Evolutionary conservation across 495 filamentous ascomycete species (phyloP).

Genomic region (Penicillium steckii): DNA sequence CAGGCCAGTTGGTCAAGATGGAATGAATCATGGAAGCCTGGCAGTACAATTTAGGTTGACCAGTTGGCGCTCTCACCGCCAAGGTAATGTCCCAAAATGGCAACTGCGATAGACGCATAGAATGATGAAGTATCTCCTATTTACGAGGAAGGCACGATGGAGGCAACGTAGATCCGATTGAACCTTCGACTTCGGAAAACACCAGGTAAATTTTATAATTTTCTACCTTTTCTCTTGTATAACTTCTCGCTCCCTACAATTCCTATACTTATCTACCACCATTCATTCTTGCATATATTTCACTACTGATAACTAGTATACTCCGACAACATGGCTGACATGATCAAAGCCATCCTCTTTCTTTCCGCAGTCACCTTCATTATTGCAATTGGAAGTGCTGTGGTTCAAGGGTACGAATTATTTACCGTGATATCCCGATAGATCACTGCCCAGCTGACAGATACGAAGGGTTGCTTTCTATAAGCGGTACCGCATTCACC

Average conservation of each 20-base stretch:
- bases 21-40: background rate
- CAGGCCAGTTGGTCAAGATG: no score
- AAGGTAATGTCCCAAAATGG: no score
- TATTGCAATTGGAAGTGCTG: slow-evolving; percentile 10
- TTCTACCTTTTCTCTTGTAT: no score
- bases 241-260: background rate
- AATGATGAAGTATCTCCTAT: no score
- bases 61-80: background rate
- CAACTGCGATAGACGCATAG: no score
- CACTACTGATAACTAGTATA: background rate
- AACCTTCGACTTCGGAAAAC: no score
- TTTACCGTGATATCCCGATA: background rate
- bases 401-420: slow-evolving; percentile 10
- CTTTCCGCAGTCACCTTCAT: slow-evolving; percentile 15
- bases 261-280: background rate
- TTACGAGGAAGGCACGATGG: no score
- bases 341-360: slow-evolving; percentile 16
- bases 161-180: no score
- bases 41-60: background rate
- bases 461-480: slow-evolving; percentile 13
- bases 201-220: no score
- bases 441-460: background rate
- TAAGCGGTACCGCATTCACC: slow-evolving; percentile 13
- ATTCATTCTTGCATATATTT: background rate
- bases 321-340: background rate